Conservation (phyloP, 495 filamentous ascomycete genomes). For the Podospora pseudopauciseta region DNA sequence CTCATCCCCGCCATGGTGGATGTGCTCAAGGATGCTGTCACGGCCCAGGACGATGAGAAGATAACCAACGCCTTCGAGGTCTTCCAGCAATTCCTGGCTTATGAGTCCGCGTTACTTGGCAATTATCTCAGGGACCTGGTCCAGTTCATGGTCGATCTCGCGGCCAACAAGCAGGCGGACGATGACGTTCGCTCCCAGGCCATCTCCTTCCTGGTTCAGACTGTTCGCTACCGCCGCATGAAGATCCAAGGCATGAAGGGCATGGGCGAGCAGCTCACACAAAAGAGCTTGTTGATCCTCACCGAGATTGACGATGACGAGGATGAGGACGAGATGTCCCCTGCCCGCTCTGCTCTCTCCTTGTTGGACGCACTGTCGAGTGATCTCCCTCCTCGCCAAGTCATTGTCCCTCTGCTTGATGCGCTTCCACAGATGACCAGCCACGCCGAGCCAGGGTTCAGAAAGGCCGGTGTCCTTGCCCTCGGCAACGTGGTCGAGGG, state of each 20-base stretch:
- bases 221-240: constrained; percentile 84
- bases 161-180: constrained; percentile 66
- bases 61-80: constrained; percentile 90
- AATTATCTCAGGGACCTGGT: constrained; percentile 86
- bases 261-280: constrained; percentile 80
- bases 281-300: constrained; percentile 78
- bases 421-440: constrained; percentile 76
- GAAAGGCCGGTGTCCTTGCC: constrained; percentile 86
- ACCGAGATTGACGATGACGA: constrained; percentile 82
- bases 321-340: constrained; percentile 90
- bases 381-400: constrained; percentile 86
- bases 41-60: constrained; percentile 75
- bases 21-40: constrained; percentile 78
- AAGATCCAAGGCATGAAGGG: constrained; percentile 81
- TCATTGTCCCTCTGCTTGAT: constrained; percentile 87
- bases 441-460: constrained; percentile 65
- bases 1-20: constrained; percentile 84
- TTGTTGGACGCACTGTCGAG: constrained; percentile 84
- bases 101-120: constrained; percentile 77
- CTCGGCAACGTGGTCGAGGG: constrained; percentile 94
- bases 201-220: constrained; percentile 89
- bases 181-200: constrained; percentile 87
- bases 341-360: constrained; percentile 77
- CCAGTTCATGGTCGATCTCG: constrained; percentile 89
- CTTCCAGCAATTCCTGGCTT: constrained; percentile 91